Evolutionary conservation across 345 rosid genomes (phyloP).

Genomic region (Psidium guajava): DNA sequence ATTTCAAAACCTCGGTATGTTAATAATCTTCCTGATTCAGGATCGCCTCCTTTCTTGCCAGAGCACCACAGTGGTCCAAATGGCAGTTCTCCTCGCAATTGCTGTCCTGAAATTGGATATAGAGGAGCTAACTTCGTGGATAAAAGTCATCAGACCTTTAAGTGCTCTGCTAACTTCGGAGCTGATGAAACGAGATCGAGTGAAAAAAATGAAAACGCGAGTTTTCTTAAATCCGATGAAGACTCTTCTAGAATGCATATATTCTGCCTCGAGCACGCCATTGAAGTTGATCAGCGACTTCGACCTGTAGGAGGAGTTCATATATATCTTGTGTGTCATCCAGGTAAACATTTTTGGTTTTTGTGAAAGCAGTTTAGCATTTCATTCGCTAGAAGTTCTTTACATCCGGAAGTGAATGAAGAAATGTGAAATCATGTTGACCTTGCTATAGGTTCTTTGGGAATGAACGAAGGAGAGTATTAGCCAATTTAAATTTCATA

Average conservation of each 20-base stretch:
- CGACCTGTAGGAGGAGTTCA: conserved; percentile 69
- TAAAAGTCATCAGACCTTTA: conserved; percentile 18
- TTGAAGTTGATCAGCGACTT: conserved; percentile 79
- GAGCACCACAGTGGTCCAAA: conserved; percentile 7
- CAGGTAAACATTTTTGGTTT: conserved; percentile 34
- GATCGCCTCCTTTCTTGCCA: background rate
- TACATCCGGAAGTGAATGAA: background rate
- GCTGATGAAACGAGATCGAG: conserved; percentile 20
- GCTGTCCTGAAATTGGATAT: conserved; percentile 14
- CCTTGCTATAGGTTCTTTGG: background rate
- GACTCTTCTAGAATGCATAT: conserved; percentile 80
- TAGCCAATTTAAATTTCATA: background rate
- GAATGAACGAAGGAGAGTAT: background rate
- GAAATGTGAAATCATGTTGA: background rate
- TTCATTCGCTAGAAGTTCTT: background rate
- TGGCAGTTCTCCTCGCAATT: conserved; percentile 15
- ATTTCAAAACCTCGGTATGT: background rate
- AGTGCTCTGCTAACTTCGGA: conserved; percentile 13
- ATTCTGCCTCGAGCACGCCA: conserved; percentile 97
- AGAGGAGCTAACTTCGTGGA: conserved; percentile 8
- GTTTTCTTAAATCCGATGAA: conserved; percentile 35
- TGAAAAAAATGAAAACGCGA: background rate
- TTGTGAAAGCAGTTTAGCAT: background rate
- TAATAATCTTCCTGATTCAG: background rate
- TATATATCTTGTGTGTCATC: conserved; percentile 79